phyloP scores from a whole-genome alignment of 2,329 filamentous ascomycete genomes.

The Triangularia setosa region DNA sequence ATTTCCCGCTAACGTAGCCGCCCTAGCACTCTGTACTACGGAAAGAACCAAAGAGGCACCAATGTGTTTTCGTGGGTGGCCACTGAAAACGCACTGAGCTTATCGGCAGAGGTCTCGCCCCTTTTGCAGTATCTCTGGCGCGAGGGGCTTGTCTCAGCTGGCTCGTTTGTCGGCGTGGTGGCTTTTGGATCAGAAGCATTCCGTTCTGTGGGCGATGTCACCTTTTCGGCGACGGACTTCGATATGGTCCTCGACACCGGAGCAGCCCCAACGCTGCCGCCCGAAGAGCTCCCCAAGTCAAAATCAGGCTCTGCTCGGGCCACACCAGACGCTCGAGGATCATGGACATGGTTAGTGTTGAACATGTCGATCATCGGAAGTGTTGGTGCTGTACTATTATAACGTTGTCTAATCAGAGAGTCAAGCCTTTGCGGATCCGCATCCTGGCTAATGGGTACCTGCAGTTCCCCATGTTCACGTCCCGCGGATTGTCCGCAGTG shows the following conservation, averaged over 20 bases:
- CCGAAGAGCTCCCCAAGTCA: conserved; percentile 9
- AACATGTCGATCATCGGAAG: conserved; percentile 17
- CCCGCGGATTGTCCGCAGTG: background rate
- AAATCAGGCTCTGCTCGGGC: conserved; percentile 2
- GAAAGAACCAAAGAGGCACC: conserved; percentile 30
- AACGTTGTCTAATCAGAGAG: conserved; percentile 15
- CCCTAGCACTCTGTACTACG: conserved; percentile 29
- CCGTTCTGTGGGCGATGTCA: conserved; percentile 29
- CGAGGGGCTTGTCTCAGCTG: conserved; percentile 27
- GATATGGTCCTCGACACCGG: conserved; percentile 24
- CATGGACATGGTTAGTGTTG: conserved; percentile 12
- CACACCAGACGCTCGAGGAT: conserved; percentile 4
- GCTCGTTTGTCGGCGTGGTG: conserved; percentile 29
- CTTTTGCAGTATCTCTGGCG: conserved; percentile 32
- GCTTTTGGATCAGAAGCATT: conserved; percentile 33
- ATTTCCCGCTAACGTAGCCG: conserved; percentile 9
- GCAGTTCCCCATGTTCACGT: conserved; percentile 6
- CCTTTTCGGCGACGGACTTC: conserved; percentile 30
- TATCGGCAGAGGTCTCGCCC: conserved; percentile 31
- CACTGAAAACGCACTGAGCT: conserved; percentile 24
- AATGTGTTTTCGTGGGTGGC: conserved; percentile 32
- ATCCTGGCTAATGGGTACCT: conserved; percentile 17
- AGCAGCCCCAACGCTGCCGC: conserved; percentile 16
- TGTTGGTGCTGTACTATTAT: conserved; percentile 14
- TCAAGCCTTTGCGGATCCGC: background rate